Base-by-base conservation (phyloP, 805 yeast species). In the Grigorovia transvaalensis region DNA sequence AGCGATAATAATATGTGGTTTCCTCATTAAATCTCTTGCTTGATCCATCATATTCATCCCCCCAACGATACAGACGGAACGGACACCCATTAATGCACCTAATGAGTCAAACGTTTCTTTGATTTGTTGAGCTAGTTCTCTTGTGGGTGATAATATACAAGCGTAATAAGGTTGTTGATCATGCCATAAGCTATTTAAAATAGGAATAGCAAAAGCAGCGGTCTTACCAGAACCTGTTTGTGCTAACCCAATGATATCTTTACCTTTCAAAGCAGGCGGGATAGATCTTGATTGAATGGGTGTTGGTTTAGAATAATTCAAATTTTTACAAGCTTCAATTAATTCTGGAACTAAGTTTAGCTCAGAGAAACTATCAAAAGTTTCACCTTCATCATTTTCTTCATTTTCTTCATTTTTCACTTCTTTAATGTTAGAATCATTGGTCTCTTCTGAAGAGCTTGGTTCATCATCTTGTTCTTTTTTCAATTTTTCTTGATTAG, bases 1-100 rank as follows among this genome's bases (percentile, higher is more conserved):
- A 19, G 98, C 98, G 55, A 91, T 95, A 51, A 91, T 78, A 46
- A 91, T 79, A 64, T 91, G 99, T 3, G 99, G 99, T 61, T 88
- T 89, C 59, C 93, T 79, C 85, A 88, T 85, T 60, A 91, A 75
- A 57, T 93, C 96, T 55, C 95, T 78, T 0, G 97, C 93, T 70
- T 91, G 99, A 59, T 89, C 96, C 93, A 93, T 88, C 86, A 87
- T 85, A 65, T 88, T 96, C 91, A 93, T 90, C 55, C 99, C 99
- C 59, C 99, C 99, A 41, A 93, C 96, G 56, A 91, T 79, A 53
- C 95, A 89, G 2, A 82, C 82, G 20, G 91, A 76, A 61, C 95
- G 76, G n/a, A 91, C 78, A 1, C 98, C 99, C 96, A 93, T 93
- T 9, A 81, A 71, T 0, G 87, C 71, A 0, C 99, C 99, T 48